A percentile compares a stretch with the other conserved stretches of the same genome.
These are phyloP conservation scores for Sporothrix mexicana DNA, from an alignment of 2,329 filamentous ascomycete species.

Conservation along the genomic window DNA sequence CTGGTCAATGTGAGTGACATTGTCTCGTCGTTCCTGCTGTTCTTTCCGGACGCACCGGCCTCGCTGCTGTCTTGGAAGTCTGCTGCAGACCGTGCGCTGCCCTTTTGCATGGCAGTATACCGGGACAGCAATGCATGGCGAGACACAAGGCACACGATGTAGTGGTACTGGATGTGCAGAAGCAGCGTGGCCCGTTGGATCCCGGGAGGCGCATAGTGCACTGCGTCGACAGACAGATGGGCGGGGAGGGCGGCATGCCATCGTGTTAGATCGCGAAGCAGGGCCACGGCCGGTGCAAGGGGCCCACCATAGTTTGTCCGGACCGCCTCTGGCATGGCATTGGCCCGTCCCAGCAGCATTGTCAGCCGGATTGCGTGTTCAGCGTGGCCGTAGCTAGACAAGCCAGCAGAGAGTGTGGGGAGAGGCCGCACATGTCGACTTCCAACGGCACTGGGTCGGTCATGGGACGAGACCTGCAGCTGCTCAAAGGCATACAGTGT, in stretches of 20 bases:
- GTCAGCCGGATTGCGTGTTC: conserved; percentile 47
- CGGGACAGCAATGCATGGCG: conserved; percentile 47
- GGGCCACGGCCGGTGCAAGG: conserved; percentile 49
- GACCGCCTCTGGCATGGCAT: conserved; percentile 25
- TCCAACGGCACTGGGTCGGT: conserved; percentile 51
- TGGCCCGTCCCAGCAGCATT: conserved; percentile 46
- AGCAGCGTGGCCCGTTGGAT: conserved; percentile 48
- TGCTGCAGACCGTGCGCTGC: neutral
- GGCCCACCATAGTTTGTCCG: conserved; percentile 37
- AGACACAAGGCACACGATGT: conserved; percentile 47
- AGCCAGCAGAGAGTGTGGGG: neutral
- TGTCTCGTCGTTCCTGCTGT: neutral
- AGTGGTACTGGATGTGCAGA: conserved; percentile 50
- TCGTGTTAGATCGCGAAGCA: conserved; percentile 48
- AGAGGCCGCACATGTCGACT: conserved; percentile 32
- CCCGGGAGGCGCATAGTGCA: conserved; percentile 44
- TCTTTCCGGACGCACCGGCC: neutral
- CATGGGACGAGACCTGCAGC: conserved; percentile 52
- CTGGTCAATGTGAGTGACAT: neutral
- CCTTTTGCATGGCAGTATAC: conserved; percentile 40
- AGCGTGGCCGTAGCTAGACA: conserved; percentile 43
- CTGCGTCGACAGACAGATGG: conserved; percentile 45
- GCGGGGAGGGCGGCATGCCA: conserved; percentile 48
- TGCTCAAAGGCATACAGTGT: conserved; percentile 45
- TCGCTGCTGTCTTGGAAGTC: too few relatives aligned